phyloP scores from a whole-genome alignment of 2,329 filamentous ascomycete genomes.

The Coniochaeta sp. region DNA sequence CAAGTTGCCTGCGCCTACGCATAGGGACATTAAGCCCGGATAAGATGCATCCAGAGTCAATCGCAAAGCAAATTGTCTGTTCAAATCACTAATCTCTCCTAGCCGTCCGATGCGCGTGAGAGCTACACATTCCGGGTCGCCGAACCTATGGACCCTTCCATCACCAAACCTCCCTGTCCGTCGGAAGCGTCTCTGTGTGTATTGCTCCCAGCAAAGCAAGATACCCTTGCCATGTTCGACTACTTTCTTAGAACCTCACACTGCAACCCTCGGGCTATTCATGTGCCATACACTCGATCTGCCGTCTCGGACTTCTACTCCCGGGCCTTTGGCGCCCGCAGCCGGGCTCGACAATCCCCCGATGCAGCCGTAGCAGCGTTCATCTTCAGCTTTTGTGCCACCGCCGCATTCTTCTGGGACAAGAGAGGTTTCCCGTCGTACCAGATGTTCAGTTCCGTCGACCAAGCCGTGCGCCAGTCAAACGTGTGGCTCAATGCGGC shows the following conservation, averaged over 20 bases:
- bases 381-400: conserved; percentile 20
- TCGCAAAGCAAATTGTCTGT: no score
- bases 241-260: conserved; percentile 20
- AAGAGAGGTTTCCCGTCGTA: background rate
- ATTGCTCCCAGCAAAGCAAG: conserved; percentile 15
- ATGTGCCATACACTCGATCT: conserved; percentile 14
- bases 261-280: conserved; percentile 18
- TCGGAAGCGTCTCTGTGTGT: background rate
- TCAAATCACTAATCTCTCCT: background rate
- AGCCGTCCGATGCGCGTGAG: conserved; percentile 5
- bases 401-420: conserved; percentile 21
- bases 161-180: background rate
- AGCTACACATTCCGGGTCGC: conserved; percentile 6
- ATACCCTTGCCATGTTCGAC: conserved; percentile 18
- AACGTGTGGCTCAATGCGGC: conserved; percentile 25
- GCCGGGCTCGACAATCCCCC: conserved; percentile 11
- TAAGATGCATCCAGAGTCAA: no score
- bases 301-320: background rate
- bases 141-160: background rate
- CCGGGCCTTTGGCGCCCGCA: background rate
- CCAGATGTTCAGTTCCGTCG: conserved; percentile 10
- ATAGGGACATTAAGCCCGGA: no score
- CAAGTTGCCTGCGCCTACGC: no score
- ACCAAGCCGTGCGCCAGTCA: conserved; percentile 10
- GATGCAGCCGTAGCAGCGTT: conserved; percentile 18